Conservation (phyloP, 192 early-diverging fungal genomes). For the Coemansia sp. region DNA sequence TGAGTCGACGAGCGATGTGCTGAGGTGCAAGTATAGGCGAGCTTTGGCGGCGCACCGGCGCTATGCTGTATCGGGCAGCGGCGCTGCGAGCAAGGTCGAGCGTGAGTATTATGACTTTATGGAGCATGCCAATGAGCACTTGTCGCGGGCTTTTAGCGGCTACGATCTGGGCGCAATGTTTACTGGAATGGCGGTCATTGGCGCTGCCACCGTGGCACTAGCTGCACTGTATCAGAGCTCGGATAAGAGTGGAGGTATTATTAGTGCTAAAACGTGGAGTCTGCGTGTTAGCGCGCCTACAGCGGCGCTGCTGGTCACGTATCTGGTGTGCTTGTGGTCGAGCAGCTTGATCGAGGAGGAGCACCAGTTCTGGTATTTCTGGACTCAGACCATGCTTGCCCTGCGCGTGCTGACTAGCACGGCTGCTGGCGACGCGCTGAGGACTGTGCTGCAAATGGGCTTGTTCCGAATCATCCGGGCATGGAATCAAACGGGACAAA, state of each 20-base stretch:
- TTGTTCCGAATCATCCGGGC: conserved; percentile 43
- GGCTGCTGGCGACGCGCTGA: neutral
- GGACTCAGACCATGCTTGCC: conserved; percentile 64
- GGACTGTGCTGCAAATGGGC: conserved; percentile 36
- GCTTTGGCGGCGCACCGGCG: conserved; percentile 27
- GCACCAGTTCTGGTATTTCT: conserved; percentile 75
- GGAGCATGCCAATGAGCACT: conserved; percentile 33
- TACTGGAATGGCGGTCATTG: conserved; percentile 36
- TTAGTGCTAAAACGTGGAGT: conserved; percentile 10
- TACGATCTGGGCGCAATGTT: conserved; percentile 51
- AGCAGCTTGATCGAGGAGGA: conserved; percentile 80
- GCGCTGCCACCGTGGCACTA: conserved; percentile 14
- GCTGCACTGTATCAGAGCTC: conserved; percentile 21
- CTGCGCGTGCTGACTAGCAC: conserved; percentile 32
- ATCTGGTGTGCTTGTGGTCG: conserved; percentile 61
- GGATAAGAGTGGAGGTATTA: conserved; percentile 8
- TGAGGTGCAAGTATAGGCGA: conserved; percentile 44
- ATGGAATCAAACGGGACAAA: conserved; percentile 57
- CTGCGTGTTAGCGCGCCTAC: conserved; percentile 25
- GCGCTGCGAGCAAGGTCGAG: conserved; percentile 5
- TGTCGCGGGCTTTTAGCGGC: conserved; percentile 49
- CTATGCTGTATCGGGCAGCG: neutral
- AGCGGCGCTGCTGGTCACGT: conserved; percentile 46
- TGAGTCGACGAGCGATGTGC: conserved; percentile 3
- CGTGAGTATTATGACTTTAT: conserved; percentile 44